Base-by-base conservation (phyloP, 2,329 filamentous ascomycete species). In the Ophiostoma tasmaniense region DNA sequence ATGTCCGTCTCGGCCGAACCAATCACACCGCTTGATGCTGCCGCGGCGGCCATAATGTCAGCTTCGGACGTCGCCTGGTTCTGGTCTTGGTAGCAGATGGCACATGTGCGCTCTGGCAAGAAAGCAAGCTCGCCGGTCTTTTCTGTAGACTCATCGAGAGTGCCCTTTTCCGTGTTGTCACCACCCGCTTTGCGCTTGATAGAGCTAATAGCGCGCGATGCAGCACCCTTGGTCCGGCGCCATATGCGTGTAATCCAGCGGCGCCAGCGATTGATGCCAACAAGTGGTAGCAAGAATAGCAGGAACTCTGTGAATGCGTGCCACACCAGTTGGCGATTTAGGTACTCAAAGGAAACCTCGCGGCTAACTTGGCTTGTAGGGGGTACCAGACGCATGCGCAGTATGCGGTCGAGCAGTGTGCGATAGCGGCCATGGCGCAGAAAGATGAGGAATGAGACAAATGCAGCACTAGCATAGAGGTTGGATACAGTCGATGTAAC, bases 291-390 rank as follows among this genome's bases (percentile, higher is more conserved):
- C 22, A 98, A 14, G 68, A 73, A 99, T 39, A 99, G 85, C n/a
- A 99, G 83, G 75, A 99, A 99, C 77, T 99, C 95, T 33, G 95
- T 99, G 75, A 99, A 97, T n/a, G 95, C 95, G 79, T 99, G 95
- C 95, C 95, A 99, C 50, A 99, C 95, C 13, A 99, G 87, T 80
- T 99, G 95, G 65, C 95, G 89, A 78, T 99, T 99, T 66, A 98
- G 86, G 75, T 97, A 98, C 79, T 99, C 95, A 76, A 99, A 98
- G 0, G 92, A 96, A 33, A 99, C 93, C 78, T 98, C 93, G 39
- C 94, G 86, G 76, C 88, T 92, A 72, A 96, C 90, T 76, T 96
- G 91, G 75, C 87, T 92, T 2, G 90, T 93, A 5, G 91, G 90
- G 8, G 95, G 90, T 3, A 92, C 90, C 62, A 99, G 86, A 68